Evolutionary conservation across 2,329 filamentous ascomycete genomes (phyloP).

Genomic region (Penicillium sp.): DNA sequence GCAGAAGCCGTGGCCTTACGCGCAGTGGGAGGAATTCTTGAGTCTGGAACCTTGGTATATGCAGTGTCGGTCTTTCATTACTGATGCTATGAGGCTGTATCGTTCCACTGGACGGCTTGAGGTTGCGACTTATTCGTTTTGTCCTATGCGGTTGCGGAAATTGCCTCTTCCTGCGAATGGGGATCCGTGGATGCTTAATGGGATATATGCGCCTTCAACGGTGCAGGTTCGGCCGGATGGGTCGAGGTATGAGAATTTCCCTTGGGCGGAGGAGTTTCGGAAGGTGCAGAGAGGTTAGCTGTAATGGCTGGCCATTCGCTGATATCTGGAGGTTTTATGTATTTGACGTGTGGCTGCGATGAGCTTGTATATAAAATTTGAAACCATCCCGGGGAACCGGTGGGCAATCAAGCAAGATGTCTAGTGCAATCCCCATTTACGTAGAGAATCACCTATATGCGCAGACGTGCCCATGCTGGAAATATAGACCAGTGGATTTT

Average conservation of each 20-base stretch:
- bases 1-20: constrained; percentile 4
- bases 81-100: constrained; percentile 11
- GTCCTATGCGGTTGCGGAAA: constrained; percentile 13
- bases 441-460: too few species aligned
- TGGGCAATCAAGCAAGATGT: too few species aligned
- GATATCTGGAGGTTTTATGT: too few species aligned
- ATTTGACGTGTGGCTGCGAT: too few species aligned
- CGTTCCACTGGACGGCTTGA: constrained; percentile 7
- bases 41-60: constrained; percentile 10
- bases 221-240: constrained; percentile 7
- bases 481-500: not conserved
- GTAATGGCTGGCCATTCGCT: not conserved
- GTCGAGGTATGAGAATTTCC: constrained; percentile 12
- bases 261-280: constrained; percentile 8
- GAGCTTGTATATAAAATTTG: too few species aligned
- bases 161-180: constrained; percentile 4
- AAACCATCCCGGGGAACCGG: too few species aligned
- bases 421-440: too few species aligned
- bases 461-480: too few species aligned
- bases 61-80: constrained; percentile 3
- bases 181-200: constrained; percentile 16
- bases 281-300: not conserved
- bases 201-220: constrained; percentile 12
- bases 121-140: constrained; percentile 14
- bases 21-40: constrained; percentile 11